phyloP scores from a whole-genome alignment of 2,329 filamentous ascomycete species.

The Orbilia blumenaviensis region DNA sequence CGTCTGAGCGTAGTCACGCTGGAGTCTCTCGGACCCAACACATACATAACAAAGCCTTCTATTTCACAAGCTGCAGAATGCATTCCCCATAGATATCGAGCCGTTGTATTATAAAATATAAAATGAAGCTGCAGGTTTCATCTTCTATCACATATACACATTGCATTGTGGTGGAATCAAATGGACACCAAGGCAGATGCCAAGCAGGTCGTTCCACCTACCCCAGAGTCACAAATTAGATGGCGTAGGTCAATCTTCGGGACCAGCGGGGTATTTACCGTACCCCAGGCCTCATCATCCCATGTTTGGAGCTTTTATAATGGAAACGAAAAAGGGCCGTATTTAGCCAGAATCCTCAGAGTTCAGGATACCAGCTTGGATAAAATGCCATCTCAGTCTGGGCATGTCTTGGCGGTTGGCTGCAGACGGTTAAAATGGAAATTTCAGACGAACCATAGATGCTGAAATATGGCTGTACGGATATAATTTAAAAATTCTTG shows the following conservation, averaged over 20 bases:
- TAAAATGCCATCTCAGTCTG: constrained; percentile 22
- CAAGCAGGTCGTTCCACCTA: neutral
- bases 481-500: constrained; percentile 15
- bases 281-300: constrained; percentile 24
- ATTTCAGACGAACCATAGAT: constrained; percentile 21
- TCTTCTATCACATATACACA: neutral
- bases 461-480: constrained; percentile 14
- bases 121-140: neutral
- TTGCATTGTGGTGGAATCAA: too few relatives aligned
- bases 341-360: constrained; percentile 45
- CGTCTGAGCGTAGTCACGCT: neutral
- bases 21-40: neutral
- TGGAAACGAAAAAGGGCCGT: constrained; percentile 43
- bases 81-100: too few relatives aligned
- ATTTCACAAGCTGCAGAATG: too few relatives aligned
- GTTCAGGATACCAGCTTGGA: constrained; percentile 22
- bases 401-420: constrained; percentile 10
- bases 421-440: constrained; percentile 34
- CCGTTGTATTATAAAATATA: neutral
- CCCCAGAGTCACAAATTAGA: neutral
- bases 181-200: constrained; percentile 2
- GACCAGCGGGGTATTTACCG: constrained; percentile 40
- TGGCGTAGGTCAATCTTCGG: neutral
- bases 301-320: constrained; percentile 35
- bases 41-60: neutral